Base-by-base conservation (phyloP, 345 rosid genomes). In the Punica granatum region DNA sequence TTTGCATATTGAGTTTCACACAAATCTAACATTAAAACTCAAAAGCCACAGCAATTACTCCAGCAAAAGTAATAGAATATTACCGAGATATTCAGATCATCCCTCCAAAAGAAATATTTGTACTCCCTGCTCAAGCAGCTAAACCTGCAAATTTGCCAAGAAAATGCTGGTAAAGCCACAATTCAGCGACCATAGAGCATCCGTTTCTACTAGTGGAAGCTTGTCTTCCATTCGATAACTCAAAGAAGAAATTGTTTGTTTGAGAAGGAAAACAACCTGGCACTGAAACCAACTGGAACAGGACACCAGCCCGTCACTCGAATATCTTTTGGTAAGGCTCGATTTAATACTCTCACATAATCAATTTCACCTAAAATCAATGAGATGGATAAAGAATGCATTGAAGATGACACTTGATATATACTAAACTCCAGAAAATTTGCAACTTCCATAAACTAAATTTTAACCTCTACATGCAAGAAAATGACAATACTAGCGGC, bases 291-390 rank as follows among this genome's bases (percentile, higher is more conserved):
- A 70, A 65, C 32, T 73, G 96, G 86, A 82, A 74, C 88, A 33
- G 98, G 92, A 82, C 90, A 83, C 98, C 98, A 93, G 75, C 97
- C 97, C 26, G 83, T 67, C 60, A 90, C 83, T 72, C 92, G 91
- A 70, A 90, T 89, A 78, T 93, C 97, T 54, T 82, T 82, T 60
- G 97, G 98, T 72, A 93, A 92, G 74, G 76, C 92, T 70, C 94
- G 89, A 82, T 93, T 90, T 77, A 90, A 78, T 64, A 86, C 83
- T 80, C 85, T 84, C 72, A 90, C 95, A 70, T 93, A 93, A 76
- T 91, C 98, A 74, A 89, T 83, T 84, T 93, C 98, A 69, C 73
- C 86, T 86, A 82, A 65, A 53, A 76, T 78, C 68, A 67, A 58
- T 53, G 69, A 36, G 43, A 67, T 18, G 66, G 36, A 60, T 43